Evolutionary conservation across 331 rosid species (phyloP), one percentile per base, ranked within the genome.

Genomic region (Rosa hybrid): DNA sequence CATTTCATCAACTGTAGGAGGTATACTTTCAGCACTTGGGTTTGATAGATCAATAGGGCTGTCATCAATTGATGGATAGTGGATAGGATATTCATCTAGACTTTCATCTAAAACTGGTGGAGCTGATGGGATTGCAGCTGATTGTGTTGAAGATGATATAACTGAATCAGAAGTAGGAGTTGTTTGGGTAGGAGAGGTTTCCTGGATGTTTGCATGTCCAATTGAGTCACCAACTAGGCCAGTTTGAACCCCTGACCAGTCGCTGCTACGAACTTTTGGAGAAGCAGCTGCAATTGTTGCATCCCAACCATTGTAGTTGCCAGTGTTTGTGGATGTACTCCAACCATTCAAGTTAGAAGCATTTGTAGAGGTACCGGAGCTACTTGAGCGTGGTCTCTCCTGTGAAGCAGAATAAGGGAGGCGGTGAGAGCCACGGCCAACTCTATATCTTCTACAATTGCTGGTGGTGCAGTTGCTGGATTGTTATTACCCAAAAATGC

Each of bases 41-140:
- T 94, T 82, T 59, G 88, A 80, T 21, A 91, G 65, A 71, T 87
- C 86, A 25, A 90, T 77, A 5, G 89, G 97, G 83, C 87, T 90
- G 46, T n/a, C 74, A 84, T 96, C 97, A 65, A 96, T 88, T 38
- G 97, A 87, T n/a, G 98, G 99, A 84, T 96, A 96, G 4, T 87
- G 89, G 87, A 96, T 11, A 34, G 90, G 86, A 72, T 89, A 90
- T 45, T 89, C 87, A 21, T 84, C 74, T 21, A 86, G 74, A 85
- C 80, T 71, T 41, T 72, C 90, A 50, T 81, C 91, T 18, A 48
- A n/a, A 48, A 81, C 59, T 5, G 87, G 92, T 53, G 99, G 97
- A 49, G 98, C 98, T 21, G 96, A 88, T 39, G 72, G 49, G 30
- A 20, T 20, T 5, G 1, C 50, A 68, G 72, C 51, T n/a, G 48